Evolutionary conservation across 768 basidiomycete genomes (phyloP), one percentile per base, ranked within the genome.

Genomic region (Sporobolomyces roseus): DNA sequence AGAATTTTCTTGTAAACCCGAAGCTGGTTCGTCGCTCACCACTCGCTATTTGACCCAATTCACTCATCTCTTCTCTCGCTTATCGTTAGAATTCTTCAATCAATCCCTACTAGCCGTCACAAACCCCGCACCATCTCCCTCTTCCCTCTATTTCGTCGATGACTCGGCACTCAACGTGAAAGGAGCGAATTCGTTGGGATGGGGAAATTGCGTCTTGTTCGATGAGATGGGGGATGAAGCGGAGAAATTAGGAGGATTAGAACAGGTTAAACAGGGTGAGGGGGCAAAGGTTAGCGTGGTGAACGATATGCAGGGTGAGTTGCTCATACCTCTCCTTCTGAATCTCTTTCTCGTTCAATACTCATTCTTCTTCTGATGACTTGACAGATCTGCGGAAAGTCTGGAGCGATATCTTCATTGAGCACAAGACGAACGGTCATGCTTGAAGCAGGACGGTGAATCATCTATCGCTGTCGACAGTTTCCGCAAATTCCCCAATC

Each of bases 151-250:
- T 61, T 76, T 75, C 27, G 71, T 75, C 46, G 73, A 75, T 59
- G 74, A 75, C 56, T 73, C 66, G 14, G 61, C 66, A 12, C 56
- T 76, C 16, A 76, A 75, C 54, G 35, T 74, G 55, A 61, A 61
- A 23, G 68, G 71, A 17, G 64, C 71, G 2, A 32, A 66, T 53
- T 51, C 67, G 45, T 52, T 73, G 10, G 61, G 65, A 8, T 73
- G 71, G 71, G 67, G 67, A 10, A 64, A 73, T 48, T 69, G 61
- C 36, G 71, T 66, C 16, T 30, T 73, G 30, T 73, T 69, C 29
- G 71, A 73, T 41, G 71, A 73, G 65, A n/a, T 41, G 19, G 53
- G 61, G 7, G 55, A 56, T 25, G 64, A 73, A 56, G 59, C 49
- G 25, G 52, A 41, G 21, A 32, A 48, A 29, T 50, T 73, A 3